Percentiles rank a stretch among this genome's conserved stretches.
Conservation (phyloP, 345 rosid species). For the Acer campestre region DNA sequence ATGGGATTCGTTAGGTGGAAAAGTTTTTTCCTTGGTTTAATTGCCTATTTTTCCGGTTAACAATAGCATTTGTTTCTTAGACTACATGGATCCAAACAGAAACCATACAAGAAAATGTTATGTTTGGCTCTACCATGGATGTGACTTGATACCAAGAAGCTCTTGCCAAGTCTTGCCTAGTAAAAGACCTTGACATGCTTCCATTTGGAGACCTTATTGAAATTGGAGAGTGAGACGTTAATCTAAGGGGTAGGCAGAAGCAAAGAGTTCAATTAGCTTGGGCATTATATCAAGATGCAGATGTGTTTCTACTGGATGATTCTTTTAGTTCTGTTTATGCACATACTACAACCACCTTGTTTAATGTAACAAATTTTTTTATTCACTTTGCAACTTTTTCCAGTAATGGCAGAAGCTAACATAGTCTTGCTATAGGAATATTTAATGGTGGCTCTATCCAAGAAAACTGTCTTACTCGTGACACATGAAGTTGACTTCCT, state of each 20-base stretch:
- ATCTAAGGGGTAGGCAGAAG: slow-evolving; percentile 63
- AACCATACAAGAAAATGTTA: slow-evolving; percentile 49
- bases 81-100: slow-evolving; percentile 61
- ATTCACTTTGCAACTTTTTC: neutral
- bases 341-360: slow-evolving; percentile 49
- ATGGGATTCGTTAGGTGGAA: too few relatives aligned
- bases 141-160: slow-evolving; percentile 35
- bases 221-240: slow-evolving; percentile 59
- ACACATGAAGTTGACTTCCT: slow-evolving; percentile 66
- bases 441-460: slow-evolving; percentile 43
- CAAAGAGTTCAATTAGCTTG: slow-evolving; percentile 61
- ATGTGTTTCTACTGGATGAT: slow-evolving; percentile 60
- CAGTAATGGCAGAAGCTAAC: neutral
- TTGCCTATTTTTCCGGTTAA: too few relatives aligned
- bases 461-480: slow-evolving; percentile 55
- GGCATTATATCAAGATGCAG: slow-evolving; percentile 55
- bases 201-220: slow-evolving; percentile 52
- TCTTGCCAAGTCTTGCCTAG: slow-evolving; percentile 43
- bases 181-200: slow-evolving; percentile 51
- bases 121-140: slow-evolving; percentile 50
- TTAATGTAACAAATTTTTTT: slow-evolving; percentile 30
- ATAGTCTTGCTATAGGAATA: slow-evolving; percentile 38
- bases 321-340: slow-evolving; percentile 65
- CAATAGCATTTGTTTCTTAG: slow-evolving; percentile 65
- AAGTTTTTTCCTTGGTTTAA: too few relatives aligned